Base-by-base conservation (phyloP, 2,329 filamentous ascomycete genomes). In the Boeremia lycopersici region DNA sequence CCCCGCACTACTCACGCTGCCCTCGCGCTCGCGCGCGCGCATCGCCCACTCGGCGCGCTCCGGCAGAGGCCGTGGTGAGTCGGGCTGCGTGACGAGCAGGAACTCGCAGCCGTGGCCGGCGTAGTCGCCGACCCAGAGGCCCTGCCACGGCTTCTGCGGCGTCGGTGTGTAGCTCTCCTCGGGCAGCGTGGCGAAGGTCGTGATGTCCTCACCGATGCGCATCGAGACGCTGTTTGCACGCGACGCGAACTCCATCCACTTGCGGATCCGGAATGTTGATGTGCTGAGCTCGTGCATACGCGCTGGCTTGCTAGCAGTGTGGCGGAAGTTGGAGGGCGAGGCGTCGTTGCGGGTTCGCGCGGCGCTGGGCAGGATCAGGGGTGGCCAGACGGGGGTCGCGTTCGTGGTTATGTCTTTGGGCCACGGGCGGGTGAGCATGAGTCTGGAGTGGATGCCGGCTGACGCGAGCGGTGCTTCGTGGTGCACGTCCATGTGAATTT, bases 121-220 rank as follows among this genome's bases (percentile, higher is more conserved):
- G 68, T 96, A 97, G 71, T 97, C 93, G 0, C 93, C 93, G 13
- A 92, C 89, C 89, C 91, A 98, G 28, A 99, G 91, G 0, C 93
- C 93, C 59, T 91, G 86, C 79, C 88, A 97, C 0, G 92, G 93
- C 70, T 92, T 93, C 49, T 87, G 81, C 9, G 78, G 72, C 0
- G 92, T 96, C 0, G 93, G 91, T 0, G 86, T 95, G 71, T 96
- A 97, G n/a, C 89, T 75, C 2, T 77, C 78, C 3, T 86, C 84
- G 38, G 91, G 86, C 1, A 98, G 78, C 0, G 92, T 96, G 0
- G 89, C 91, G 64, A 86, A 88, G 0, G 84, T 87, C 2, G 80
- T 79, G 15, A 86, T 77, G 38, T 81, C 78, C 61, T 85, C 83
- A 5, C 78, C 79, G 44, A 82, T 76, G 0, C 77, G 73, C 55